Base-by-base conservation (phyloP, 225 moss, liverwort and hornwort species). In the Antitrichia curtipendula region DNA sequence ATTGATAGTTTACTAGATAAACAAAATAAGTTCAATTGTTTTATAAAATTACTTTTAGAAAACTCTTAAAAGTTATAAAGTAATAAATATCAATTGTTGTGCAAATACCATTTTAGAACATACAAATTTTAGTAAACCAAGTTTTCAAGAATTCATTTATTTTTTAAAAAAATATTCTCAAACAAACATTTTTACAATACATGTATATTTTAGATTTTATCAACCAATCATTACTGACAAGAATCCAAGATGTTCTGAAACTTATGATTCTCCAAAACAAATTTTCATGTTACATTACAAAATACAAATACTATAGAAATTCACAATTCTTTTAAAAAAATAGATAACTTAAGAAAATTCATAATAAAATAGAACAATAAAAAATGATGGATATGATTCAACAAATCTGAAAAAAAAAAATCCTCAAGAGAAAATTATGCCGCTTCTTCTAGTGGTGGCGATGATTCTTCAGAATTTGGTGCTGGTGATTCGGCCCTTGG, bases 21-120 rank as follows among this genome's bases (percentile, higher is more conserved):
- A 6, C 2, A 53, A 32, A 76, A 36, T 22, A 3, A 8, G 14
- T 3, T n/a, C 1, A 0, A 3, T 21, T n/a, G 0, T 53, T 36
- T 36, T 3, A 1, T 14, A 6, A 53, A 36, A 53, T 76, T 9
- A 14, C 13, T 53, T 50, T 20, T 4, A 7, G 1, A 75, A 21
- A 12, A 50, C 2, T 0, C 3, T 13, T 21, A 32, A 21, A 34
- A 13, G n/a, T 4, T 50, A 1, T 75, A 34, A 8, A 50, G 4
- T 13, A 54, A n/a, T 4, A 10, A 16, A 9, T 10, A 25, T 38
- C 10, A 77, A 6, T 25, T 38, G 38, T 2, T 38, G 2, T 9
- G 6, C 2, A 24, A 54, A 24, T n/a, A 22, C 1, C 9, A n/a
- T 14, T 10, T n/a, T 5, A 52, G 1, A n/a, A 9, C 2, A n/a